Conservation (phyloP, 2,329 filamentous ascomycete genomes). For the Penicillium brevicompactum region DNA sequence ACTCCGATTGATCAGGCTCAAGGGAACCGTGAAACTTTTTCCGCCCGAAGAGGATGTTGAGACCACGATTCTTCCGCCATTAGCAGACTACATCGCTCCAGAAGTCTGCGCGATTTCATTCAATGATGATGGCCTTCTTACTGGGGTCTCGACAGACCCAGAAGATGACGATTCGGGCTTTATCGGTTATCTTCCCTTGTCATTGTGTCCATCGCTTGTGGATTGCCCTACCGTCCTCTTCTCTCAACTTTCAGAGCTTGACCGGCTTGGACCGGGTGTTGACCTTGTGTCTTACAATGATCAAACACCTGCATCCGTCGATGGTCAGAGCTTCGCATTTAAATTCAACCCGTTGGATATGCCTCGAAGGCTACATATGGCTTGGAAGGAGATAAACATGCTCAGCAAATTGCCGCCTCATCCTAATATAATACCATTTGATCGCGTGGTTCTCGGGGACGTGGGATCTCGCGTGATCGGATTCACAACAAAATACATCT, state of each 20-base stretch:
- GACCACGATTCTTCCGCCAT: slow-evolving; percentile 15
- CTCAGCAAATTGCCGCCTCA: slow-evolving; percentile 27
- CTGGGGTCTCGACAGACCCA: neutral
- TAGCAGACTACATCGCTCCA: slow-evolving; percentile 20
- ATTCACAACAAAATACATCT: slow-evolving; percentile 30
- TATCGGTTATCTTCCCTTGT: neutral
- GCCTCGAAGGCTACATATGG: slow-evolving; percentile 17
- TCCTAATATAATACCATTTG: slow-evolving; percentile 32
- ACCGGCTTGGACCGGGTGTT: neutral
- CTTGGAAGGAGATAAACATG: slow-evolving; percentile 31
- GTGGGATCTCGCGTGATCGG: slow-evolving; percentile 28
- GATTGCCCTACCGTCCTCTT: neutral
- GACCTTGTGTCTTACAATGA: neutral
- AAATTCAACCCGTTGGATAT: slow-evolving; percentile 22
- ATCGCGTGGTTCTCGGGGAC: slow-evolving; percentile 29
- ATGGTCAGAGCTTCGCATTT: slow-evolving; percentile 16
- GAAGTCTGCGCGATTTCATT: slow-evolving; percentile 21
- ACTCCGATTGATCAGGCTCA: slow-evolving; percentile 23
- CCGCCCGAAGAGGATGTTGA: slow-evolving; percentile 21
- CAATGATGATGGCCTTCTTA: slow-evolving; percentile 22
- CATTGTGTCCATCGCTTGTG: neutral
- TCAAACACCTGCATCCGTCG: slow-evolving; percentile 5
- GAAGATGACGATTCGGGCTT: neutral
- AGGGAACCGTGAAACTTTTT: slow-evolving; percentile 26
- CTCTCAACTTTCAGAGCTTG: neutral